Percentiles rank a stretch among this genome's conserved stretches.
Evolutionary conservation across 2,329 filamentous ascomycete species (phyloP).

Genomic region (Pseudofabraea citricarpa): DNA sequence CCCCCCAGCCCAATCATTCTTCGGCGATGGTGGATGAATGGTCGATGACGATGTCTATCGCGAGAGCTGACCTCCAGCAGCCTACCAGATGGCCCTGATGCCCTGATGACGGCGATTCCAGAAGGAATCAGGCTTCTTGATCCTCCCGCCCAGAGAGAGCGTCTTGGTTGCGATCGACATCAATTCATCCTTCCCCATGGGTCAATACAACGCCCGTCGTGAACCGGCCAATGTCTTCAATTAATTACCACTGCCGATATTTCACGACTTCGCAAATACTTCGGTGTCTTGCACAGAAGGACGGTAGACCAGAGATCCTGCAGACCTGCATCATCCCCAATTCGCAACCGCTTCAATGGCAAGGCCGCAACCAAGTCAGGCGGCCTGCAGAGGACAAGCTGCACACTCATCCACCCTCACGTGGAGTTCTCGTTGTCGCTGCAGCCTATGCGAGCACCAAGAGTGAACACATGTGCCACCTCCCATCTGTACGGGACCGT

Average conservation of each 20-base stretch:
- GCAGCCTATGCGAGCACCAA: not conserved
- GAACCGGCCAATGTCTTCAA: too few relatives aligned
- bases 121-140: not conserved
- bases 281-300: not conserved
- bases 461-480: not conserved
- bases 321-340: not conserved
- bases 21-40: not conserved
- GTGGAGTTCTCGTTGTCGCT: conserved; percentile 1
- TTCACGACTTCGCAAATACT: not conserved
- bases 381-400: not conserved
- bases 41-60: not conserved
- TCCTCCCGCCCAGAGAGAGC: not conserved
- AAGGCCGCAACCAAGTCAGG: not conserved
- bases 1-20: not conserved
- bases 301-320: not conserved
- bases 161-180: not conserved
- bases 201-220: too few relatives aligned
- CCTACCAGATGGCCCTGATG: not conserved
- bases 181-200: not conserved
- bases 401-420: not conserved
- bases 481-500: too few relatives aligned
- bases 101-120: not conserved
- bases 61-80: not conserved
- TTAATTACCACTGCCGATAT: too few relatives aligned
- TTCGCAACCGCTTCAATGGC: not conserved